Percentiles rank a stretch among this genome's conserved stretches.
Conservation (phyloP, 2,329 filamentous ascomycete species). For the Cladorrhinum sp. region DNA sequence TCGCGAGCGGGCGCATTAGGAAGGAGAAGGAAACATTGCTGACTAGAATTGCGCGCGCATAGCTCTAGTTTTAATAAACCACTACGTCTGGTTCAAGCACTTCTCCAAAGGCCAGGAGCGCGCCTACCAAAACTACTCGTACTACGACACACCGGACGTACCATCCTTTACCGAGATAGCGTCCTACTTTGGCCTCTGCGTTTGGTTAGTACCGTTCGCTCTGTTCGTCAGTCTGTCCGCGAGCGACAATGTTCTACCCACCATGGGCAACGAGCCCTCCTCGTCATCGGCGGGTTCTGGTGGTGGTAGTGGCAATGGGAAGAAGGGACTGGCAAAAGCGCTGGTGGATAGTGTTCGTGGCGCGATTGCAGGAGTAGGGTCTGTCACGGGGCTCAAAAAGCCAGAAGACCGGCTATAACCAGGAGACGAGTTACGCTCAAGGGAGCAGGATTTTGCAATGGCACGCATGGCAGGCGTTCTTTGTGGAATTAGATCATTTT, state of each 20-base stretch:
- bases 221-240: slow-evolving; percentile 93
- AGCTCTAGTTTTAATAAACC: slow-evolving; percentile 83
- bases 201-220: slow-evolving; percentile 94
- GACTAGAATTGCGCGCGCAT: not conserved
- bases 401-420: slow-evolving; percentile 29
- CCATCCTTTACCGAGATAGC: slow-evolving; percentile 93
- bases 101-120: slow-evolving; percentile 67
- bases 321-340: slow-evolving; percentile 65
- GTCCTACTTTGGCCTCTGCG: slow-evolving; percentile 91
- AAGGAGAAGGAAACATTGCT: not conserved
- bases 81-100: slow-evolving; percentile 94
- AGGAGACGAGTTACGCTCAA: not conserved
- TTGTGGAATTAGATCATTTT: too few relatives aligned
- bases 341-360: slow-evolving; percentile 58
- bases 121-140: slow-evolving; percentile 56
- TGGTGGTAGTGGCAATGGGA: slow-evolving; percentile 46
- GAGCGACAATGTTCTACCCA: slow-evolving; percentile 90
- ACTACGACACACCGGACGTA: slow-evolving; percentile 60
- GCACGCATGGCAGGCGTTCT: too few relatives aligned
- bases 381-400: slow-evolving; percentile 41
- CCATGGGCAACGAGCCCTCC: slow-evolving; percentile 74
- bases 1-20: not conserved
- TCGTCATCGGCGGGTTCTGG: slow-evolving; percentile 34
- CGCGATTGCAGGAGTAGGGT: slow-evolving; percentile 47
- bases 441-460: too few relatives aligned